Evolutionary conservation across 768 basidiomycete species (phyloP), one percentile per base, ranked within the genome.

Genomic region (Lactifluus volemus): DNA sequence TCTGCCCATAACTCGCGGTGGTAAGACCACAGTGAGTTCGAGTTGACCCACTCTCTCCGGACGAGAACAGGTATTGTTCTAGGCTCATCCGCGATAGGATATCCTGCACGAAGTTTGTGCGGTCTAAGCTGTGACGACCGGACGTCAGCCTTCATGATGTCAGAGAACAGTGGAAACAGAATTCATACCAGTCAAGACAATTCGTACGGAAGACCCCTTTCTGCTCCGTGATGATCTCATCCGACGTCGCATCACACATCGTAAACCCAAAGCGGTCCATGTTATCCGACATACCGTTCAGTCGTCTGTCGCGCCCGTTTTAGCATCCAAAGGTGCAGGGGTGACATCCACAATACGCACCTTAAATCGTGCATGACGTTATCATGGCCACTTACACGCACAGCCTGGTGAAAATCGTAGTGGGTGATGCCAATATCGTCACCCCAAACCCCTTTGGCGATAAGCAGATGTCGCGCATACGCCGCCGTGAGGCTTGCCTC

Each of bases 1-100:
- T 95, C 96, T 1, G 97, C 97, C 95, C 95, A 99, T 4, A 98
- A 76, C 70, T 95, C 90, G 21, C 95, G 84, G 72, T 98, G 96
- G 49, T 89, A 78, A 0, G 82, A 78, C 92, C 94, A 98, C 10
- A 98, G 76, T 8, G 80, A 73, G 59, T 76, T 77, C 10, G 84
- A 83, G 55, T 81, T 79, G 32, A 84, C 68, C 88, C 90, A 94
- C 69, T 88, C 87, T 2, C 85, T 82, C 44, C 85, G 85, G 53
- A 89, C 83, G 42, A 92, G 85, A 45, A 78, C 39, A 98, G 81
- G 69, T 92, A 98, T 63, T 89, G 82, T 68, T 93, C 88, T 15
- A 98, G 77, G 0, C 86, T 84, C 45, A 81, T 81, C 12, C 88
- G 82, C 4, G 95, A 96, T 48, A 98, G 77, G 67, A 97, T 92